A percentile compares a stretch with the other conserved stretches of the same genome.
Evolutionary conservation across 805 yeast genomes (phyloP).

Genomic region (Metschnikowia kunwiensis): DNA sequence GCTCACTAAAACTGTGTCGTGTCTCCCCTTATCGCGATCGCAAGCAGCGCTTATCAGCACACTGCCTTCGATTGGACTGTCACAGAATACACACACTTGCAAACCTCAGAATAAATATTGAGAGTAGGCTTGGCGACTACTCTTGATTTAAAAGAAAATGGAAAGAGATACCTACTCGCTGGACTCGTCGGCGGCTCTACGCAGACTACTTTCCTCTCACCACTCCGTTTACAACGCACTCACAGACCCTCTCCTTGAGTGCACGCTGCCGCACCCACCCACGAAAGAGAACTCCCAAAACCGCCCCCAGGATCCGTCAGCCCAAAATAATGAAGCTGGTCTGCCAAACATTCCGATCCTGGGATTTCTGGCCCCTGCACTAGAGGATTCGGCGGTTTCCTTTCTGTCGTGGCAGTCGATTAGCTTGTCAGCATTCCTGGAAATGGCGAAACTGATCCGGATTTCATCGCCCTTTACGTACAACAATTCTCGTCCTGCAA

Average conservation of each 20-base stretch:
- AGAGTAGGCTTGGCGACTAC: no score
- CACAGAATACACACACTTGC: neutral
- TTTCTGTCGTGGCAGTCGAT: constrained; percentile 33
- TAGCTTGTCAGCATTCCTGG: constrained; percentile 20
- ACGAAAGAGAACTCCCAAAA: neutral
- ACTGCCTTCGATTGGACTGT: neutral
- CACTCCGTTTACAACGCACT: constrained; percentile 39
- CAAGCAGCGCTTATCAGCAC: constrained; percentile 3
- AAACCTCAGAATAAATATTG: no score
- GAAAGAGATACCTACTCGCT: constrained; percentile 2
- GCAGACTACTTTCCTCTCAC: constrained; percentile 34
- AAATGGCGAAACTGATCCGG: constrained; percentile 12
- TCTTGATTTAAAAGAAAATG: no score
- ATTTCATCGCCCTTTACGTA: constrained; percentile 8
- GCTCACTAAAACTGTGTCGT: neutral
- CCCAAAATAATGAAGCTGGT: neutral
- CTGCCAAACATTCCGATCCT: neutral
- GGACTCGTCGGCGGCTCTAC: constrained; percentile 9
- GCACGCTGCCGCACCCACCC: constrained; percentile 10
- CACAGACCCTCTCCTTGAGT: constrained; percentile 41
- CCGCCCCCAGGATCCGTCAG: neutral
- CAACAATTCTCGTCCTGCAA: constrained; percentile 16
- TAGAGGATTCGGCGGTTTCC: constrained; percentile 11
- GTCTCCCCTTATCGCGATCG: constrained; percentile 1
- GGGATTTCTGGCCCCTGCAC: neutral